Evolutionary conservation across 768 basidiomycete genomes (phyloP).

Genomic region (Lactarius indigo): DNA sequence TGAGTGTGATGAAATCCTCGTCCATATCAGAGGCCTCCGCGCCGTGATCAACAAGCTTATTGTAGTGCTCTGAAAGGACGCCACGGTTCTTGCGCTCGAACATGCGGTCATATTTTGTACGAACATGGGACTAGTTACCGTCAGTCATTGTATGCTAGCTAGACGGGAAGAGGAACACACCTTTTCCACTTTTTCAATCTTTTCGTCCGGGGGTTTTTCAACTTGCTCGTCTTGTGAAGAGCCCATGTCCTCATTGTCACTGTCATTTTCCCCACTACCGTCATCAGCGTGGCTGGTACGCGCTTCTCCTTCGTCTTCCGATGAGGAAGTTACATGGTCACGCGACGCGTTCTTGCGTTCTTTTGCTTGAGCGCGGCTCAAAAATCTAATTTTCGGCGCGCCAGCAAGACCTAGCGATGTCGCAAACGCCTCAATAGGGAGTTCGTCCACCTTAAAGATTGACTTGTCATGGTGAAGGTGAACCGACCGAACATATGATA

Average conservation of each 20-base stretch:
- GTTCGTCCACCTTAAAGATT: constrained; percentile 80
- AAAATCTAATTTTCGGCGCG: constrained; percentile 91
- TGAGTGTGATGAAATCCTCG: constrained; percentile 92
- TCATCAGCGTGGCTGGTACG: constrained; percentile 16
- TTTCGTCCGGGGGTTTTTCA: not conserved
- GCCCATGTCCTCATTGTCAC: not conserved
- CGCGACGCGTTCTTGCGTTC: constrained; percentile 72
- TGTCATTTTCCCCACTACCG: not conserved
- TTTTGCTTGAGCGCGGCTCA: constrained; percentile 63
- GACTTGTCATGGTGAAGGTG: constrained; percentile 92
- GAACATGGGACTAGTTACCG: constrained; percentile 38
- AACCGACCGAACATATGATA: constrained; percentile 91
- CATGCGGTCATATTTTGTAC: constrained; percentile 98
- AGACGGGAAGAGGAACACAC: not conserved
- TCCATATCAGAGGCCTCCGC: constrained; percentile 39
- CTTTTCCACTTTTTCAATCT: constrained; percentile 2
- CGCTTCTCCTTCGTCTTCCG: constrained; percentile 29
- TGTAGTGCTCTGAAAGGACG: constrained; percentile 87
- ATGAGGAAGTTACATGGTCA: constrained; percentile 37
- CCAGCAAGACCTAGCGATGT: constrained; percentile 91
- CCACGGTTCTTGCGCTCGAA: constrained; percentile 95
- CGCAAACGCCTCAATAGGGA: constrained; percentile 82
- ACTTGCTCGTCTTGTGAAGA: not conserved
- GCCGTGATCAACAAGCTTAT: constrained; percentile 75
- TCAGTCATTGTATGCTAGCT: not conserved